Evolutionary conservation across 768 basidiomycete genomes (phyloP), one percentile per base, ranked within the genome.

Genomic region (Hygrocybe punicea): DNA sequence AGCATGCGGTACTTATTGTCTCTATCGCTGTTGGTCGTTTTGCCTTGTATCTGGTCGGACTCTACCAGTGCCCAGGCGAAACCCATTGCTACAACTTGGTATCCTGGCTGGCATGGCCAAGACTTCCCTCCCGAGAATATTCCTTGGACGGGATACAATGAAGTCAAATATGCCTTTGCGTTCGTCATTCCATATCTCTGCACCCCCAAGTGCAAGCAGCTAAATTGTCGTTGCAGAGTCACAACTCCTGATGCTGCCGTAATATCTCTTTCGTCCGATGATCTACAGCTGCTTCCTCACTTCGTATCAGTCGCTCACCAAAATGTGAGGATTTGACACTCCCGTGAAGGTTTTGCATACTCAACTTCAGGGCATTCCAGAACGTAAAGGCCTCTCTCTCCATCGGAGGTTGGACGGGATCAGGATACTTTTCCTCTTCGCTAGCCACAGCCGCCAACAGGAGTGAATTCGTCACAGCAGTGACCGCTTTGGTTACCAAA

Each of bases 381-480:
- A 62, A 68, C 58, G 84, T 87, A 9, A 71, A 75, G 42, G 82
- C 87, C 0, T 67, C 79, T 7, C 57, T 87, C 25, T 80, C 84
- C 0, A 73, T 91, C 16, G 89, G 89, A 24, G 89, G 89, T 21
- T 91, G 86, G 86, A 76, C 73, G 4, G 89, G 89, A 4, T 77
- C 83, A 2, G 67, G 60, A 29, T 87, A 76, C 68, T 91, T 83
- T 66, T 90, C 88, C 1, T 72, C 81, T 5, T 73, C 77, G 10
- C 80, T 91, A 11, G 81, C 78, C 4, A 83, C 78, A 5, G 67
- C 81, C 0, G 68, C 66, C 44, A 87, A 84, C 60, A 78, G 87
- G n/a, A 84, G 84, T 4, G 72, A 75, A 3, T 90, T 91, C 58
- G 83, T 84, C n/a, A 70, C 81, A 16, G 79, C 86, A 0, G 70